Percentiles rank a stretch among this genome's conserved stretches.
Evolutionary conservation across 345 rosid species (phyloP).

Genomic region (Microthlaspi erraticum): DNA sequence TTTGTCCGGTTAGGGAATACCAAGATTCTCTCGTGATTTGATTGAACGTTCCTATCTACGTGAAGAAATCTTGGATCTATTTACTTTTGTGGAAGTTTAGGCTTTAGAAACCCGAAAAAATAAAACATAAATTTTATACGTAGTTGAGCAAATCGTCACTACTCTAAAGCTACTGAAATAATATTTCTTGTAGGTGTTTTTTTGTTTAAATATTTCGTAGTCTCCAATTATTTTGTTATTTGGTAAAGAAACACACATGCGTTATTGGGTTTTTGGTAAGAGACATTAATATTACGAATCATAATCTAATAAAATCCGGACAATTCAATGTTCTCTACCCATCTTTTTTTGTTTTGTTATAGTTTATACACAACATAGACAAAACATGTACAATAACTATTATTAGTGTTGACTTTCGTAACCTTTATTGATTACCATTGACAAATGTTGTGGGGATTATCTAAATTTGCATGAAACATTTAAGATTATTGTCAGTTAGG

Average conservation of each 20-base stretch:
- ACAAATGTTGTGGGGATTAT: constrained; percentile 34
- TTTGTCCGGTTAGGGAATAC: constrained; percentile 17
- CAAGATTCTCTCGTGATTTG: constrained; percentile 29
- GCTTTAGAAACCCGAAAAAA: constrained; percentile 7
- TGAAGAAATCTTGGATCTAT: constrained; percentile 27
- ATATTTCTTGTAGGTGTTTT: background rate
- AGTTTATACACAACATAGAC: constrained; percentile 25
- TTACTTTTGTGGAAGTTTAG: constrained; percentile 13
- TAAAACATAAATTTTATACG: background rate
- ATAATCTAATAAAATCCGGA: constrained; percentile 17
- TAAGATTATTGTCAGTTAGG: constrained; percentile 35
- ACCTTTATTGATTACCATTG: constrained; percentile 24
- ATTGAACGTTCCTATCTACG: constrained; percentile 25
- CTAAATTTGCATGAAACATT: constrained; percentile 21
- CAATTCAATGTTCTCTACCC: constrained; percentile 9
- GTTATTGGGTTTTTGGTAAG: constrained; percentile 25
- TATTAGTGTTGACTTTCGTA: constrained; percentile 32
- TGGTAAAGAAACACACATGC: constrained; percentile 15
- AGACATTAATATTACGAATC: constrained; percentile 2
- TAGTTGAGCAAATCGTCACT: constrained; percentile 19
- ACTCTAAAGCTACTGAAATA: background rate
- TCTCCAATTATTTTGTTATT: background rate
- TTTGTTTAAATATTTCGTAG: background rate
- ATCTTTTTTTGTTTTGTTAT: constrained; percentile 6
- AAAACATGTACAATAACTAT: constrained; percentile 31